phyloP scores from a whole-genome alignment of 805 yeast species.

The Cyberlindnera mycetangii region DNA sequence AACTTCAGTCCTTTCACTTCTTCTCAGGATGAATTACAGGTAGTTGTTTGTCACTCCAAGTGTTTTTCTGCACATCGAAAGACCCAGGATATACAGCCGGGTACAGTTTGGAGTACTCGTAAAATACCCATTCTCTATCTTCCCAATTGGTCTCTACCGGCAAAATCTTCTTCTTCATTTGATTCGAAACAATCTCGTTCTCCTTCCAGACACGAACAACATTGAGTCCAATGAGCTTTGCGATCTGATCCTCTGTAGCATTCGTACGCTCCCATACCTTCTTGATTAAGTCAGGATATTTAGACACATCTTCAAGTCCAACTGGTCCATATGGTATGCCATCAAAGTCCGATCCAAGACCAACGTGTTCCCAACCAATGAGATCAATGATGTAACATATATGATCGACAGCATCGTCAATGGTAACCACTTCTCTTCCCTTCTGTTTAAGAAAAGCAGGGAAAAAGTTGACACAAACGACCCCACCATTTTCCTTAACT shows the following conservation, averaged over 20 bases:
- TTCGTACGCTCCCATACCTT: slow-evolving; percentile 31
- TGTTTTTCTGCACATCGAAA: slow-evolving; percentile 9
- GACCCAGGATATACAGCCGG: slow-evolving; percentile 39
- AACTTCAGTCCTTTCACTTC: not conserved
- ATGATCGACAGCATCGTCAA: slow-evolving; percentile 47
- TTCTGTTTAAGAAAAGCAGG: slow-evolving; percentile 36
- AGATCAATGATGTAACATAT: slow-evolving; percentile 39
- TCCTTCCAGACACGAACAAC: slow-evolving; percentile 46
- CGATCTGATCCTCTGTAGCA: slow-evolving; percentile 44
- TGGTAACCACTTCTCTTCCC: slow-evolving; percentile 30
- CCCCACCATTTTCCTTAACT: slow-evolving; percentile 43
- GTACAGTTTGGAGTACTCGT: slow-evolving; percentile 30
- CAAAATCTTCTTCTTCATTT: slow-evolving; percentile 23
- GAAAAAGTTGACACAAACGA: slow-evolving; percentile 45
- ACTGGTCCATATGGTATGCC: slow-evolving; percentile 47
- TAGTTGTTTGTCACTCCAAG: slow-evolving; percentile 11
- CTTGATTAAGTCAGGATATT: slow-evolving; percentile 47
- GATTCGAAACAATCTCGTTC: slow-evolving; percentile 32
- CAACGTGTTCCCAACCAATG: slow-evolving; percentile 52
- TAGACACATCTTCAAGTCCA: slow-evolving; percentile 54
- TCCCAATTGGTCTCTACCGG: slow-evolving; percentile 34
- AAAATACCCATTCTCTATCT: slow-evolving; percentile 36
- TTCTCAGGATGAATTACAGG: slow-evolving; percentile 7
- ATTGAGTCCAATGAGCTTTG: slow-evolving; percentile 44
- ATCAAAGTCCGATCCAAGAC: slow-evolving; percentile 51